Conservation (phyloP, 805 yeast species). For the Pichia manshurica region DNA sequence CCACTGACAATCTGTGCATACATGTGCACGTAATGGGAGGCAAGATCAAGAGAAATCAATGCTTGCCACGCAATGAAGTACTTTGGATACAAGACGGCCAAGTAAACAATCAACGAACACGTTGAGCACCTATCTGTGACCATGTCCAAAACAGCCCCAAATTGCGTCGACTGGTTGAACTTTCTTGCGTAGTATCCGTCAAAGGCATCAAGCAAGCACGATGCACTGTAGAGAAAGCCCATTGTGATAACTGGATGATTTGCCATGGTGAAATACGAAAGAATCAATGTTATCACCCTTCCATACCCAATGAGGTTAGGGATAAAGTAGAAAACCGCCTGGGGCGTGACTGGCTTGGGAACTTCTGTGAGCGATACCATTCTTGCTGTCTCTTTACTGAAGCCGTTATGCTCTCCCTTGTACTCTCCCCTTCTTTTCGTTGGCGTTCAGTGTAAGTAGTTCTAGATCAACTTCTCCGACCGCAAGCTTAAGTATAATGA, state of each 20-base stretch:
- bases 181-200: conserved; percentile 95
- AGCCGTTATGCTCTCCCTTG: too few species aligned
- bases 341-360: conserved; percentile 11
- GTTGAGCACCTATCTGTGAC: conserved; percentile 98
- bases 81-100: conserved; percentile 73
- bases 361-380: conserved; percentile 8
- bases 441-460: too few species aligned
- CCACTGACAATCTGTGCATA: conserved; percentile 85
- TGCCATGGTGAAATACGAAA: conserved; percentile 78
- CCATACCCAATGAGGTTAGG: conserved; percentile 91
- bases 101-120: conserved; percentile 80
- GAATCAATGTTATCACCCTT: conserved; percentile 74
- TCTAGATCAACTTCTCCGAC: too few species aligned
- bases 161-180: conserved; percentile 80
- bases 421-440: too few species aligned
- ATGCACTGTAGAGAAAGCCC: conserved; percentile 70
- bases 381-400: not conserved
- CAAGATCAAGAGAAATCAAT: conserved; percentile 76
- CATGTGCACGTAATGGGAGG: conserved; percentile 98
- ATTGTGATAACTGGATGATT: conserved; percentile 72
- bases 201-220: conserved; percentile 90
- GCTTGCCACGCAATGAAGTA: conserved; percentile 72
- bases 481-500: too few species aligned
- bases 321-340: conserved; percentile 63
- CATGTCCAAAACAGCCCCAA: conserved; percentile 98